Evolutionary conservation across 2,329 filamentous ascomycete genomes (phyloP).

Genomic region (Trichoderma koningiopsis): DNA sequence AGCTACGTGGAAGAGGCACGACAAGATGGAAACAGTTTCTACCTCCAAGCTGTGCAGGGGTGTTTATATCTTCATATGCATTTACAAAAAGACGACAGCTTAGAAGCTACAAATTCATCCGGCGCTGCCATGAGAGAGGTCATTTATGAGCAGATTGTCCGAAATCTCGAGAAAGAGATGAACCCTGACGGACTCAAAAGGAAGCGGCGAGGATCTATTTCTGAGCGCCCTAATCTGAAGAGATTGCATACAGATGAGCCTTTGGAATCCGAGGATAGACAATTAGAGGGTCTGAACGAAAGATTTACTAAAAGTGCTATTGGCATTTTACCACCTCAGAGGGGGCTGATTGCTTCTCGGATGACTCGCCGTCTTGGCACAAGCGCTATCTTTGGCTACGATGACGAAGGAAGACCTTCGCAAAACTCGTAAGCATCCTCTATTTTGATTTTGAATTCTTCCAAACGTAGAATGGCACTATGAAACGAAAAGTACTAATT

Average conservation of each 20-base stretch:
- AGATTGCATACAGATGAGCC: not conserved
- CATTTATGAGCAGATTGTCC: slow-evolving; percentile 24
- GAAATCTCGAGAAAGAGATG: slow-evolving; percentile 20
- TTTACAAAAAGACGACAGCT: not conserved
- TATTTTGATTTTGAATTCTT: not conserved
- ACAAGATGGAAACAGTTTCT: slow-evolving; percentile 21
- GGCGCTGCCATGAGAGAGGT: slow-evolving; percentile 2
- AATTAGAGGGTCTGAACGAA: not conserved
- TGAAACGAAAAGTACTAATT: not conserved
- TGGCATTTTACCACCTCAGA: not conserved
- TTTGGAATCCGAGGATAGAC: not conserved
- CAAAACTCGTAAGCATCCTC: not conserved
- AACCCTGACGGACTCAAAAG: slow-evolving; percentile 11
- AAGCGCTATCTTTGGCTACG: not conserved
- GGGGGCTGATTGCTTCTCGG: not conserved
- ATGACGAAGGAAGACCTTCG: not conserved
- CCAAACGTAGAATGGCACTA: too few relatives aligned
- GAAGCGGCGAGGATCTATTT: slow-evolving; percentile 6
- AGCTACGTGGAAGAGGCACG: slow-evolving; percentile 7
- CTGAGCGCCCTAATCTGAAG: not conserved
- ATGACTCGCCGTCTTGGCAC: too few relatives aligned
- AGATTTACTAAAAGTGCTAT: not conserved
- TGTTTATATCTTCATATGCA: slow-evolving; percentile 22
- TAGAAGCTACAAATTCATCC: not conserved
- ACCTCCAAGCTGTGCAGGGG: slow-evolving; percentile 20